A percentile compares a stretch with the other conserved stretches of the same genome.
Conservation (phyloP, 2,329 filamentous ascomycete species). For the Colletotrichum sp. region DNA sequence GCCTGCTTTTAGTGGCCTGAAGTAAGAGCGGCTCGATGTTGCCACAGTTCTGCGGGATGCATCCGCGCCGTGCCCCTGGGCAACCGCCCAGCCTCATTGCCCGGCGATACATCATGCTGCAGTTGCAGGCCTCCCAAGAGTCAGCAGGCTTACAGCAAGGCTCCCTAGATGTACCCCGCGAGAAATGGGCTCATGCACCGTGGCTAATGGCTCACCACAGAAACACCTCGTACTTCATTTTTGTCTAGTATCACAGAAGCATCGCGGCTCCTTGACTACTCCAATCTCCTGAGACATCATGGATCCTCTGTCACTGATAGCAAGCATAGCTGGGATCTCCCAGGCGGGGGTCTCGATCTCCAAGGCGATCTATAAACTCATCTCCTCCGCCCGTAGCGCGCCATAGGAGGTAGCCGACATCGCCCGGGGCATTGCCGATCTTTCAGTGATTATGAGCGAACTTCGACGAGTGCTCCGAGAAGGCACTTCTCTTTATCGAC, state of each 20-base stretch:
- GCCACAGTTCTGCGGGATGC: neutral
- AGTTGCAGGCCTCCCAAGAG: neutral
- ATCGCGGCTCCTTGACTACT: neutral
- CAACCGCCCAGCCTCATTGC: neutral
- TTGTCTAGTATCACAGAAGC: neutral
- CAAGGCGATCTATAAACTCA: neutral
- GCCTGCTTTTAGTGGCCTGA: too few species aligned
- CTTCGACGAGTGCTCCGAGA: neutral
- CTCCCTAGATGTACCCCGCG: neutral
- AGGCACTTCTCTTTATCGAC: neutral
- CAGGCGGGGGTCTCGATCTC: neutral
- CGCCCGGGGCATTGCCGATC: neutral
- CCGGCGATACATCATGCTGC: neutral
- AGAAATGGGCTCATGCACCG: fast-evolving
- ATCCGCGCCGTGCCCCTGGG: neutral
- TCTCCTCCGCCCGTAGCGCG: neutral
- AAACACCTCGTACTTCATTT: neutral
- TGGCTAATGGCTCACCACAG: neutral
- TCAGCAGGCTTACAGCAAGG: neutral
- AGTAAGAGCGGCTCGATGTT: too few species aligned
- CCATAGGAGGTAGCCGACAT: neutral
- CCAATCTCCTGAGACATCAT: neutral
- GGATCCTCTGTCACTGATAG: neutral
- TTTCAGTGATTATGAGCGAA: neutral
- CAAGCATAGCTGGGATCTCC: neutral